Percentiles rank a stretch among this genome's conserved stretches.
Evolutionary conservation across 208 protist genomes (phyloP).

Genomic region (Leishmania amazonensis): DNA sequence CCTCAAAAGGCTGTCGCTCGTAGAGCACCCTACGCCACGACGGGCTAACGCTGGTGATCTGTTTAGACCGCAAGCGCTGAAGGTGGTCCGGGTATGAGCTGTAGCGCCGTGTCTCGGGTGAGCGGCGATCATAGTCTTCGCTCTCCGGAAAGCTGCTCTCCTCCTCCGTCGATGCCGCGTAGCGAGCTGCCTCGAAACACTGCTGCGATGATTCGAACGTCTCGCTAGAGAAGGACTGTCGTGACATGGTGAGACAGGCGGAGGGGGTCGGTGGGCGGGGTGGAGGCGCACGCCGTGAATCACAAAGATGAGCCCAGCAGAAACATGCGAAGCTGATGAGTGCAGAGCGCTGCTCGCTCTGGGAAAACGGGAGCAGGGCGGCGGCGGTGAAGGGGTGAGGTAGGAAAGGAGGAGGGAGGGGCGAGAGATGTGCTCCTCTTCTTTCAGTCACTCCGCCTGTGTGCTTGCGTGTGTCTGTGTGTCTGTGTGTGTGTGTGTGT

Average conservation of each 20-base stretch:
- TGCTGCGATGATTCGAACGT: conserved; percentile 21
- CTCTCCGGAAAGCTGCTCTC: background rate
- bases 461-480: background rate
- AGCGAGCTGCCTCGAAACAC: conserved; percentile 5
- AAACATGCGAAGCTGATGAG: background rate
- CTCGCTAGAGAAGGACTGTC: conserved; percentile 6
- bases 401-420: background rate
- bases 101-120: background rate
- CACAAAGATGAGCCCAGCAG: background rate
- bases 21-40: conserved; percentile 87
- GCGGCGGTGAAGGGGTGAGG: background rate
- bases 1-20: conserved; percentile 84
- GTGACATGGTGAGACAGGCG: conserved; percentile 5
- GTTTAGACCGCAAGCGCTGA: conserved; percentile 13
- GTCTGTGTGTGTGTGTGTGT: background rate
- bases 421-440: background rate
- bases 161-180: conserved; percentile 7
- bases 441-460: background rate
- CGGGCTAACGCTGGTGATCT: background rate
- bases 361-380: background rate
- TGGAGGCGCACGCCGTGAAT: background rate
- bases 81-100: background rate
- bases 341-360: background rate
- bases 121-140: background rate
- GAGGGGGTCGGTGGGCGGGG: no score